A percentile compares a stretch with the other conserved stretches of the same genome.
These are phyloP conservation scores for Seiridium unicorne DNA, from an alignment of 2,329 filamentous ascomycete species.

Conservation along the genomic window DNA sequence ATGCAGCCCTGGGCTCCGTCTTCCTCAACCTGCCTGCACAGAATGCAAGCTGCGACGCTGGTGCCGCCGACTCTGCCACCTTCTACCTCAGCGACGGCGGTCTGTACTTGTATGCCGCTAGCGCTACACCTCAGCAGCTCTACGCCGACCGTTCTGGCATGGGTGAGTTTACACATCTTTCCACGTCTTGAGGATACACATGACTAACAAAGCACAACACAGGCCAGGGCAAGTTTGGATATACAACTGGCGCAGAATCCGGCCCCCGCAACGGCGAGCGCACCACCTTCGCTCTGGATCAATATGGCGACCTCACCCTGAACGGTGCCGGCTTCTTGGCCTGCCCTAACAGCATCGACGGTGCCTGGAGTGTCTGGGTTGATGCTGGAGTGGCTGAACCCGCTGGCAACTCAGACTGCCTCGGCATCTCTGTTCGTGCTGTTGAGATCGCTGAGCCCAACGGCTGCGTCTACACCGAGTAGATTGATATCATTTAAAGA, in stretches of 20 bases:
- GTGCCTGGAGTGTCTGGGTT: slow-evolving; percentile 39
- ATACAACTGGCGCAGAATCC: slow-evolving; percentile 43
- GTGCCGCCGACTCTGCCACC: slow-evolving; percentile 40
- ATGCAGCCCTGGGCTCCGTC: slow-evolving; percentile 43
- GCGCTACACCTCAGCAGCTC: slow-evolving; percentile 42
- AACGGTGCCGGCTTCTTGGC: slow-evolving; percentile 44
- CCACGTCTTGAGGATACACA: slow-evolving; percentile 22
- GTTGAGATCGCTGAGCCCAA: slow-evolving; percentile 27
- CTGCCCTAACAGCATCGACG: slow-evolving; percentile 46
- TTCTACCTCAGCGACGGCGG: slow-evolving; percentile 45
- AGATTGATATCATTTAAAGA: neutral
- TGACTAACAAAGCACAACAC: slow-evolving; percentile 21
- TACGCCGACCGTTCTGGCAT: slow-evolving; percentile 58
- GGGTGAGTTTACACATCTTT: slow-evolving; percentile 23
- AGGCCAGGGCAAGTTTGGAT: slow-evolving; percentile 51
- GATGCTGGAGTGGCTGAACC: slow-evolving; percentile 29
- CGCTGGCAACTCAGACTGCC: slow-evolving; percentile 33
- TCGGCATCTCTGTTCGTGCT: slow-evolving; percentile 31
- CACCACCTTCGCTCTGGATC: slow-evolving; percentile 44
- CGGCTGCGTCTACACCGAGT: slow-evolving; percentile 32
- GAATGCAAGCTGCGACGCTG: slow-evolving; percentile 46
- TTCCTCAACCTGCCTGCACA: slow-evolving; percentile 41
- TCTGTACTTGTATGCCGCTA: slow-evolving; percentile 47
- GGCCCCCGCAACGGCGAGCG: slow-evolving; percentile 41
- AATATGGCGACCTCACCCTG: slow-evolving; percentile 43